phyloP scores from a whole-genome alignment of 2,329 filamentous ascomycete species.

The Tympanopsis confertula region DNA sequence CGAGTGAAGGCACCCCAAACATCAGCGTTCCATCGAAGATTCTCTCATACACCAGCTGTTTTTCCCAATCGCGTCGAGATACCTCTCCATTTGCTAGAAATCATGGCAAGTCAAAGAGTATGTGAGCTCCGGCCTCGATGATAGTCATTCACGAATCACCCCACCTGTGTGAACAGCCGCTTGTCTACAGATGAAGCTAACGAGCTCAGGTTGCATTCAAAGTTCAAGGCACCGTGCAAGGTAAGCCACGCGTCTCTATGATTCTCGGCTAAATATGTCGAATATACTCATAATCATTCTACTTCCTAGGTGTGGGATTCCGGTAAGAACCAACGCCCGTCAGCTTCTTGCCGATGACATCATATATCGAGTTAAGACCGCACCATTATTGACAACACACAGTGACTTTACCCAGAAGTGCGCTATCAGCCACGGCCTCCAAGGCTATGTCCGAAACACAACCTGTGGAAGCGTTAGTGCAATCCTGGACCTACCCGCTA shows the following conservation, averaged over 20 bases:
- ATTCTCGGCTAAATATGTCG: not conserved
- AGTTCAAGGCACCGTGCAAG: slow-evolving; percentile 1
- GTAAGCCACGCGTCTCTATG: not conserved
- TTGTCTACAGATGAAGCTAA: too few relatives aligned
- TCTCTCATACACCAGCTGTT: too few relatives aligned
- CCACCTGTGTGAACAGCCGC: too few relatives aligned
- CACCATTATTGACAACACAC: not conserved
- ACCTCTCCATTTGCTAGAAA: too few relatives aligned
- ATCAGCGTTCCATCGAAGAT: too few relatives aligned
- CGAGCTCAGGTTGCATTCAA: slow-evolving; percentile 1
- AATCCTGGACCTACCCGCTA: not conserved
- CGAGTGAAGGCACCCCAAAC: too few relatives aligned
- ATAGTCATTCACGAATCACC: too few relatives aligned
- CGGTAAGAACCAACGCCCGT: slow-evolving; percentile 22
- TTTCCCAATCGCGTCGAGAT: too few relatives aligned
- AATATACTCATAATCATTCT: not conserved
- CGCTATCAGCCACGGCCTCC: slow-evolving; percentile 36
- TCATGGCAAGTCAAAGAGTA: too few relatives aligned
- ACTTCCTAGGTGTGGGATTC: slow-evolving; percentile 38
- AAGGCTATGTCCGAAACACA: slow-evolving; percentile 52
- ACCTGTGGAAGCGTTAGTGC: slow-evolving; percentile 36
- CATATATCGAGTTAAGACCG: not conserved
- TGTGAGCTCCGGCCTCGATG: too few relatives aligned
- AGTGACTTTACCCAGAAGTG: slow-evolving; percentile 43
- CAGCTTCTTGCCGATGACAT: not conserved